Percentiles rank a stretch among this genome's conserved stretches.
phyloP scores from a whole-genome alignment of 495 filamentous ascomycete genomes.

The Eremomyces bilateralis region DNA sequence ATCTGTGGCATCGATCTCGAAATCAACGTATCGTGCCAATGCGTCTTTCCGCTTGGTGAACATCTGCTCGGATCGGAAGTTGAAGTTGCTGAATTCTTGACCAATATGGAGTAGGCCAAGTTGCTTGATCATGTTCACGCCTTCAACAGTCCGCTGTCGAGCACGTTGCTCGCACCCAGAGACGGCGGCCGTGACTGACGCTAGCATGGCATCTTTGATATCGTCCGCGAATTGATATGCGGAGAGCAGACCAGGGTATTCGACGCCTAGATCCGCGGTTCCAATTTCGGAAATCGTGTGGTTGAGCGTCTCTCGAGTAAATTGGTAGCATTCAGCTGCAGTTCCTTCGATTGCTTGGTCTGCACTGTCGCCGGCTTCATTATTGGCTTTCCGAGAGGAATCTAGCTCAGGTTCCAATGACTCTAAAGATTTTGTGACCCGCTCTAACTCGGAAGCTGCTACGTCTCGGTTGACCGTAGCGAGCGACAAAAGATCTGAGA shows the following conservation, averaged over 20 bases:
- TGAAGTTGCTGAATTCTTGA: slow-evolving; percentile 59
- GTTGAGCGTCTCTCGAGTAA: slow-evolving; percentile 53
- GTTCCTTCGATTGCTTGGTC: slow-evolving; percentile 67
- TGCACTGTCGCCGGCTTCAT: slow-evolving; percentile 62
- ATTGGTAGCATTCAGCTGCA: slow-evolving; percentile 60
- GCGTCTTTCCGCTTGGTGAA: slow-evolving; percentile 63
- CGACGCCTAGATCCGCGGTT: slow-evolving; percentile 52
- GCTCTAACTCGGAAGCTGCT: slow-evolving; percentile 65
- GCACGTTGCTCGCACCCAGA: slow-evolving; percentile 66
- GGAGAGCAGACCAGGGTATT: slow-evolving; percentile 65
- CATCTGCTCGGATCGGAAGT: slow-evolving; percentile 80
- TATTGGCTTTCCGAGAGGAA: slow-evolving; percentile 56
- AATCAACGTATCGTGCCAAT: slow-evolving; percentile 61
- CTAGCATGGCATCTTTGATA: slow-evolving; percentile 70
- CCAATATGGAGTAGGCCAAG: slow-evolving; percentile 78
- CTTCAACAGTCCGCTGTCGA: slow-evolving; percentile 48
- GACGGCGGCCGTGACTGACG: slow-evolving; percentile 61
- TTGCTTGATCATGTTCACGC: slow-evolving; percentile 72
- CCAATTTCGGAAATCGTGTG: slow-evolving; percentile 53
- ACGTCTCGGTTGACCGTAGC: slow-evolving; percentile 76
- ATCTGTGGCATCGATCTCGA: slow-evolving; percentile 72
- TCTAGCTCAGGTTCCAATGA: slow-evolving; percentile 73
- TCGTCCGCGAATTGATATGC: slow-evolving; percentile 90
- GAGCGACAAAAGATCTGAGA: slow-evolving; percentile 62
- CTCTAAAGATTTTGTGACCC: slow-evolving; percentile 56